Evolutionary conservation across 176 grass and related monocot species (phyloP).

Genomic region (Zoysia japonica): DNA sequence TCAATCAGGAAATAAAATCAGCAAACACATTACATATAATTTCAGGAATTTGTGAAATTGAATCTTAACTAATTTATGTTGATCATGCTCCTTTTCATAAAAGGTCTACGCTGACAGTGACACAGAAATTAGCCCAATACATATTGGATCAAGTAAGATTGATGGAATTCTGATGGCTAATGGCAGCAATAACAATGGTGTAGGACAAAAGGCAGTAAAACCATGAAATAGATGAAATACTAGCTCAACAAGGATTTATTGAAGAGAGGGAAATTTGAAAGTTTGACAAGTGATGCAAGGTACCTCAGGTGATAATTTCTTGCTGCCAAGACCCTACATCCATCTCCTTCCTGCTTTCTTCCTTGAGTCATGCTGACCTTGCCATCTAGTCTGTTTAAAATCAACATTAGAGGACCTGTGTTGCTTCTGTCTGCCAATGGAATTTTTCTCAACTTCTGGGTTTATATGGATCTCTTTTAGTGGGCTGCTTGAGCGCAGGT

Average conservation of each 20-base stretch:
- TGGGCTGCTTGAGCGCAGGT: slow-evolving; percentile 25
- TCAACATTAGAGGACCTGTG: slow-evolving; percentile 45
- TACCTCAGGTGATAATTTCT: slow-evolving; percentile 38
- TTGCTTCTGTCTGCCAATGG: slow-evolving; percentile 48
- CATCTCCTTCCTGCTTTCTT: slow-evolving; percentile 61
- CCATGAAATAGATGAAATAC: not conserved
- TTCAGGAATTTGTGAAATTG: not conserved
- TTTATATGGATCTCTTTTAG: slow-evolving; percentile 58
- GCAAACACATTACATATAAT: not conserved
- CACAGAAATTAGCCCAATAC: not conserved
- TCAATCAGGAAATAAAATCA: not conserved
- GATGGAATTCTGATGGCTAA: not conserved
- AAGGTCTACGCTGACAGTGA: not conserved
- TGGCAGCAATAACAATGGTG: slow-evolving; percentile 6
- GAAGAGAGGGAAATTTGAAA: slow-evolving; percentile 7
- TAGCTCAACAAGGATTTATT: slow-evolving; percentile 18
- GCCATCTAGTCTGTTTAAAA: slow-evolving; percentile 67
- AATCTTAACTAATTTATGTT: not conserved
- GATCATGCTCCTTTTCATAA: not conserved
- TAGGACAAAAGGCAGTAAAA: not conserved
- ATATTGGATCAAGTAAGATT: not conserved
- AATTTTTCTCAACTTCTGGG: slow-evolving; percentile 37
- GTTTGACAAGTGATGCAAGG: not conserved
- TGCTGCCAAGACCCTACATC: slow-evolving; percentile 42
- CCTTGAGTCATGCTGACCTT: slow-evolving; percentile 46